These are phyloP conservation scores for Pyrenophora seminiperda DNA, from an alignment of 2,329 filamentous ascomycete genomes.

Conservation along the genomic window DNA sequence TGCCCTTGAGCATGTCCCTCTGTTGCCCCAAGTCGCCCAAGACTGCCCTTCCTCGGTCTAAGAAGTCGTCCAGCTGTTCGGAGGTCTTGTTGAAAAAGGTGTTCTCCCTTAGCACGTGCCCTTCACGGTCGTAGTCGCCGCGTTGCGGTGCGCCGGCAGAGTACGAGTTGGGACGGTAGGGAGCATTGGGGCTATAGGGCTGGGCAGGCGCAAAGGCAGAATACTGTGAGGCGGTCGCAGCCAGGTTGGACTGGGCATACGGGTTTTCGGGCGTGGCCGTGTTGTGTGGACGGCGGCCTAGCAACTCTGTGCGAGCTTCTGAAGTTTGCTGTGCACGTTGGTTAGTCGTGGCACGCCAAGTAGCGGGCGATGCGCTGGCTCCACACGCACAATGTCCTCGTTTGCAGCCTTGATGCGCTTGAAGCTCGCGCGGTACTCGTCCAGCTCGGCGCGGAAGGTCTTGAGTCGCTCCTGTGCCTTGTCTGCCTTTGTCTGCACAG, in stretches of 20 bases:
- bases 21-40: constrained; percentile 87
- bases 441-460: constrained; percentile 81
- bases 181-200: constrained; percentile 37
- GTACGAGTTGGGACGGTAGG: constrained; percentile 51
- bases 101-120: constrained; percentile 86
- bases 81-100: constrained; percentile 84
- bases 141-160: constrained; percentile 41
- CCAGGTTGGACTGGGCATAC: constrained; percentile 61
- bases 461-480: constrained; percentile 86
- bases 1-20: constrained; percentile 92
- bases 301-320: constrained; percentile 78
- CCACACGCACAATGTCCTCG: constrained; percentile 68
- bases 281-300: constrained; percentile 81
- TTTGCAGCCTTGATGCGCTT: constrained; percentile 76
- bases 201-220: constrained; percentile 42
- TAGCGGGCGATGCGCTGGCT: neutral
- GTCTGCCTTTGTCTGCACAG: constrained; percentile 87
- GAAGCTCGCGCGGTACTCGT: constrained; percentile 78
- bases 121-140: constrained; percentile 70
- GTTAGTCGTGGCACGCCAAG: constrained; percentile 7
- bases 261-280: constrained; percentile 89
- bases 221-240: constrained; percentile 18
- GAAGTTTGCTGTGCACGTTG: constrained; percentile 55
- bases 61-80: constrained; percentile 87
- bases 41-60: constrained; percentile 88